Evolutionary conservation across 2,329 filamentous ascomycete species (phyloP).

Genomic region (Scleromitrula shiraiana): DNA sequence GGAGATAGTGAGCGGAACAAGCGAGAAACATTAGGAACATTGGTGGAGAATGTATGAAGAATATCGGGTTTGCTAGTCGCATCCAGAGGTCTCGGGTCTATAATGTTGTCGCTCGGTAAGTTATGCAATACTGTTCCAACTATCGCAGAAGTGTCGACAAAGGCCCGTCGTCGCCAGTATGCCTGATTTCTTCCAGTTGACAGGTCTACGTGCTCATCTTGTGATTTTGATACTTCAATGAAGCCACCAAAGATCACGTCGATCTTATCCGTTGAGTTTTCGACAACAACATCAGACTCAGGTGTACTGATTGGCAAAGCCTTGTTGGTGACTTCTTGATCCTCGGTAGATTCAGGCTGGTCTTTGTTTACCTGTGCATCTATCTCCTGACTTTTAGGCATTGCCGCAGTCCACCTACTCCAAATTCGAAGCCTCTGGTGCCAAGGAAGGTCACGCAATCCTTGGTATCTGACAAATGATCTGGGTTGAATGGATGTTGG

Average conservation of each 20-base stretch:
- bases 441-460: constrained; percentile 22
- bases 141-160: constrained; percentile 20
- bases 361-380: no score
- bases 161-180: constrained; percentile 4
- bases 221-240: no score
- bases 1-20: constrained; percentile 3
- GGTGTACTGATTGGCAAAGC: no score
- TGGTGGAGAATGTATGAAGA: constrained; percentile 18
- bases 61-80: not conserved
- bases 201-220: constrained; percentile 10
- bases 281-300: no score
- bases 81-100: not conserved
- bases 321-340: not conserved
- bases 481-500: constrained; percentile 6
- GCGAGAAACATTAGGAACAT: constrained; percentile 20
- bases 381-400: not conserved
- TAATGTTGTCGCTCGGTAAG: not conserved
- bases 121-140: constrained; percentile 21
- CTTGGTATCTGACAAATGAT: constrained; percentile 16
- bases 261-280: no score
- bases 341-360: no score
- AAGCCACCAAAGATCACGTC: no score
- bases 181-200: not conserved
- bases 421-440: constrained; percentile 24
- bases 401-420: constrained; percentile 25